phyloP scores from a whole-genome alignment of 768 basidiomycete species.

The Leccinum rimulosum region DNA sequence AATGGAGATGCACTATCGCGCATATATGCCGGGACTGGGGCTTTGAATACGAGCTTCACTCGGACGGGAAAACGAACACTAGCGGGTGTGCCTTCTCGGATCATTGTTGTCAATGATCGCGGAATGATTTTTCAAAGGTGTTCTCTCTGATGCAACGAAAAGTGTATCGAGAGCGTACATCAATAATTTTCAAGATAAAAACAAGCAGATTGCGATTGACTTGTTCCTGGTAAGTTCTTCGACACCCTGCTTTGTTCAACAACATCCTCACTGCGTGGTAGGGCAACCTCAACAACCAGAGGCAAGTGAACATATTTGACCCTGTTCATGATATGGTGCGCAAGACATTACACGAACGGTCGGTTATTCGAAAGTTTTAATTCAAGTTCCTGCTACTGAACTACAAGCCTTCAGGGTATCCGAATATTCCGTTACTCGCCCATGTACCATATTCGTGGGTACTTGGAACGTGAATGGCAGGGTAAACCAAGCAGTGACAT shows the following conservation, averaged over 20 bases:
- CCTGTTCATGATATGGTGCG: slow-evolving; percentile 89
- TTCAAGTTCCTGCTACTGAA: background rate
- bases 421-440: slow-evolving; percentile 80
- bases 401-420: slow-evolving; percentile 43
- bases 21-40: slow-evolving; percentile 92
- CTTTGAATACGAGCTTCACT: slow-evolving; percentile 95
- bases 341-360: slow-evolving; percentile 69
- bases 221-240: slow-evolving; percentile 77
- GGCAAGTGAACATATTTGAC: slow-evolving; percentile 87
- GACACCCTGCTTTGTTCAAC: background rate
- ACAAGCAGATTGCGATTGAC: slow-evolving; percentile 92
- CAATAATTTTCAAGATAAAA: slow-evolving; percentile 95
- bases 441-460: slow-evolving; percentile 78
- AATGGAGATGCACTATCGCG: slow-evolving; percentile 91
- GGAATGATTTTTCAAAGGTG: slow-evolving; percentile 44
- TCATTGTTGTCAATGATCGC: background rate
- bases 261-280: slow-evolving; percentile 31
- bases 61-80: slow-evolving; percentile 92
- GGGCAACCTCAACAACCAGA: slow-evolving; percentile 91
- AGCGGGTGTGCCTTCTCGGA: slow-evolving; percentile 51
- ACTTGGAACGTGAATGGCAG: slow-evolving; percentile 97
- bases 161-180: slow-evolving; percentile 95
- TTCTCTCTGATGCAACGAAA: slow-evolving; percentile 95
- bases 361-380: slow-evolving; percentile 8
- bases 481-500: slow-evolving; percentile 41